Evolutionary conservation across 2,329 filamentous ascomycete genomes (phyloP).

Genomic region (Fusarium sp.): DNA sequence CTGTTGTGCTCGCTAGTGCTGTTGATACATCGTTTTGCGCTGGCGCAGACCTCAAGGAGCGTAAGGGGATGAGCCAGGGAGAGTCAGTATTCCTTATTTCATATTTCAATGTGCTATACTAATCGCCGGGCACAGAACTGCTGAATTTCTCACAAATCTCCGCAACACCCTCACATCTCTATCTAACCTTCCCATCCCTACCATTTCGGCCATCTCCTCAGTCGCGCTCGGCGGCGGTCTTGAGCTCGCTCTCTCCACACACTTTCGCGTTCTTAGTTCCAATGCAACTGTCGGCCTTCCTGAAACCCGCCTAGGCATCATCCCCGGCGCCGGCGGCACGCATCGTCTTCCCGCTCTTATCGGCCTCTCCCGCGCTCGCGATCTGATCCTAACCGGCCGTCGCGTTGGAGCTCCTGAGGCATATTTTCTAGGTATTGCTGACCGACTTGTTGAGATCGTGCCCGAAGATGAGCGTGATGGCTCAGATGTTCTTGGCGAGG

Average conservation of each 20-base stretch:
- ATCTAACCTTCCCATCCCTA: slow-evolving; percentile 82
- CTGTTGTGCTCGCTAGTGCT: slow-evolving; percentile 83
- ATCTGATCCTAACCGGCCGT: slow-evolving; percentile 91
- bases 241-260: slow-evolving; percentile 88
- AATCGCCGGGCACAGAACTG: slow-evolving; percentile 65
- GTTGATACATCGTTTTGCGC: slow-evolving; percentile 92
- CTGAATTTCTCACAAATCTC: slow-evolving; percentile 79
- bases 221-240: slow-evolving; percentile 91
- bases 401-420: slow-evolving; percentile 84
- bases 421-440: slow-evolving; percentile 89
- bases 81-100: slow-evolving; percentile 66
- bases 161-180: slow-evolving; percentile 79
- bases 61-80: slow-evolving; percentile 76
- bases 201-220: slow-evolving; percentile 87
- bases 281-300: slow-evolving; percentile 83
- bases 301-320: slow-evolving; percentile 91
- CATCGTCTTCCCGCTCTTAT: slow-evolving; percentile 86
- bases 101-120: background rate
- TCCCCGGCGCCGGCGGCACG: slow-evolving; percentile 93
- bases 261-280: slow-evolving; percentile 87
- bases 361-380: slow-evolving; percentile 82
- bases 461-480: slow-evolving; percentile 60
- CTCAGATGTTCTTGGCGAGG: slow-evolving; percentile 60
- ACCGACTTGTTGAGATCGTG: slow-evolving; percentile 85
- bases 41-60: slow-evolving; percentile 92